phyloP scores from a whole-genome alignment of 208 protist genomes.

The Leishmania amazonensis region DNA sequence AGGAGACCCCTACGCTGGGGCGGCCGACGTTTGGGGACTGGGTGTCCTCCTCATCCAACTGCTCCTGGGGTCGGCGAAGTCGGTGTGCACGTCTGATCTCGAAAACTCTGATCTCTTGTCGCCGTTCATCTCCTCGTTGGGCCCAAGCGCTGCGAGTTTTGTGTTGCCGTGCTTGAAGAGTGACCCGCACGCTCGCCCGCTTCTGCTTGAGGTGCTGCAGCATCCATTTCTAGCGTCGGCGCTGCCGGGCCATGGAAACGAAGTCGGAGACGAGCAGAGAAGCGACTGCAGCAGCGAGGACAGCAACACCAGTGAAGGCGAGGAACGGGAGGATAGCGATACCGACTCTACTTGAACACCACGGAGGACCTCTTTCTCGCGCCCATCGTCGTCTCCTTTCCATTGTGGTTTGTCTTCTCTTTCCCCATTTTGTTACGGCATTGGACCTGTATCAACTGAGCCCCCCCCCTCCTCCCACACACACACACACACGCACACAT shows the following conservation, averaged over 20 bases:
- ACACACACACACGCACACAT: not conserved
- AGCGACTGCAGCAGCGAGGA: not conserved
- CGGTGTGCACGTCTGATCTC: conserved; percentile 61
- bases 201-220: conserved; percentile 47
- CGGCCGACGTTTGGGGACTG: conserved; percentile 78
- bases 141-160: conserved; percentile 46
- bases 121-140: conserved; percentile 44
- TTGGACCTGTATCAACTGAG: not conserved
- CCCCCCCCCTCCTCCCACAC: not conserved
- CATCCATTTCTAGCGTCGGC: conserved; percentile 58
- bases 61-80: conserved; percentile 29
- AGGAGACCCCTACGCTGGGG: conserved; percentile 44
- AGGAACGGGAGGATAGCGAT: conserved; percentile 15
- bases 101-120: conserved; percentile 71
- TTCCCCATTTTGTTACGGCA: not conserved
- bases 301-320: conserved; percentile 14
- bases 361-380: not conserved
- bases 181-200: conserved; percentile 48
- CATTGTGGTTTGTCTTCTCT: not conserved
- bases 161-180: conserved; percentile 72
- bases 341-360: not conserved
- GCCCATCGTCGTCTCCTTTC: not conserved
- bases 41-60: conserved; percentile 76
- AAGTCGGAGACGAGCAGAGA: not conserved
- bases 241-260: not conserved